Evolutionary conservation across 1,284 basidiomycete genomes (phyloP).

Genomic region (Tilletia indica): DNA sequence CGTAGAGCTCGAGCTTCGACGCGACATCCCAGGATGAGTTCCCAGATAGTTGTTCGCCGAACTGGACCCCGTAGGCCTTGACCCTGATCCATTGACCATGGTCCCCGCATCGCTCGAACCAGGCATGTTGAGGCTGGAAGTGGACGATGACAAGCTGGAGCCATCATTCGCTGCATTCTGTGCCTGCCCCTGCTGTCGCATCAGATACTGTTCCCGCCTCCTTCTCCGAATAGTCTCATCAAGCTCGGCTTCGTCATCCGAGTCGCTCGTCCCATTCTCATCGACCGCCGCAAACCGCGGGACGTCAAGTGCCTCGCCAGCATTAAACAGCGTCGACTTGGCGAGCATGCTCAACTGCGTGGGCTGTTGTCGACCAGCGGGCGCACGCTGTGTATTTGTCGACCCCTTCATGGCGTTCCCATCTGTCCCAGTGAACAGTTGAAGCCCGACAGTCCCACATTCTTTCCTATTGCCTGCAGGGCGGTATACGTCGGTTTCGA

Average conservation of each 20-base stretch:
- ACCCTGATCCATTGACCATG: no score
- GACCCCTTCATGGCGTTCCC: no score
- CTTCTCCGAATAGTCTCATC: slow-evolving; percentile 2
- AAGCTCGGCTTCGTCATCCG: slow-evolving; percentile 8
- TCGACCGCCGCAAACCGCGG: slow-evolving; percentile 6
- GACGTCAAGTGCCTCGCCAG: not conserved
- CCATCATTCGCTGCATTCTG: not conserved
- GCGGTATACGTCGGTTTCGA: no score
- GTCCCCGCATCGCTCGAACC: not conserved
- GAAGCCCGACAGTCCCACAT: no score
- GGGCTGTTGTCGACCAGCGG: not conserved
- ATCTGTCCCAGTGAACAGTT: no score
- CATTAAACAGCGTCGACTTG: not conserved
- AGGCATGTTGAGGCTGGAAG: slow-evolving; percentile 2
- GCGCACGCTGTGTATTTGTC: not conserved
- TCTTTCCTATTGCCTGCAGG: no score
- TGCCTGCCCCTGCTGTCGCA: slow-evolving; percentile 7
- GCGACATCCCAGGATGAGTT: not conserved
- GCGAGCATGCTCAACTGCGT: slow-evolving; percentile 13
- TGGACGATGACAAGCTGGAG: not conserved
- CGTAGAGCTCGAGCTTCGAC: not conserved
- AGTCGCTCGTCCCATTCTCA: slow-evolving; percentile 7
- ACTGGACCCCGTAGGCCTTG: no score
- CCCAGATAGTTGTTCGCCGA: slow-evolving; percentile 12
- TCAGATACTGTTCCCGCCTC: slow-evolving; percentile 2